Evolutionary conservation across 2,329 filamentous ascomycete species (phyloP), one percentile per base, ranked within the genome.

Genomic region (Teratosphaeria destructans): DNA sequence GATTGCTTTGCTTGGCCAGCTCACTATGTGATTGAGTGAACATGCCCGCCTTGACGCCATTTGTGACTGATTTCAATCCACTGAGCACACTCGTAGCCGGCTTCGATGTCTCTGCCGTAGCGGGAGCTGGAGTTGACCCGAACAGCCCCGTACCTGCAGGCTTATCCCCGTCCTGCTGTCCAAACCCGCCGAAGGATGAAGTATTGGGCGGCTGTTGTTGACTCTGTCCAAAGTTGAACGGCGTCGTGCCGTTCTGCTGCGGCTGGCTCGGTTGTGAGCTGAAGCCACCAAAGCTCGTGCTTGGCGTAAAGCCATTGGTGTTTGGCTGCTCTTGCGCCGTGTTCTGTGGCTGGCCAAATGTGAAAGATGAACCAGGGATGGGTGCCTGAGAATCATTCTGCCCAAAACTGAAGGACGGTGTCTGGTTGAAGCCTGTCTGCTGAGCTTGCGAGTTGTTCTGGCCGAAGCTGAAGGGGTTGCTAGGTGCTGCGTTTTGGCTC

Each of bases 151-250:
- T 23, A 23, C n/a, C 53, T 5, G 53, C 37, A 16, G 57, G 52
- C 53, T 59, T 55, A 11, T 58, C 29, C 6, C 56, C 56, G 27
- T 59, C 55, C 16, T 57, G 34, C 29, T 61, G 59, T 27, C 55
- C 55, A 29, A 59, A 59, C 6, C 37, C 27, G 12, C 43, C 47
- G n/a, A 59, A 59, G 1, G 47, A 53, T 12, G 57, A 52, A 29
- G 43, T 59, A 34, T 47, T 37, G 16, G 54, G 52, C 39, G 54
- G n/a, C 52, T 55, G 35, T 23, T 56, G 57, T n/a, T 57, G 56
- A 26, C 59, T 58, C 37, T 61, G 58, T 19, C 59, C 61, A 23
- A 64, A 64, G 27, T 58, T 60, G 32, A 64, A 63, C 23, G 52
- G 54, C 47, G 62, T 61, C 19, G 63, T 57, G 56, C 58, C 60